Conservation (phyloP, 768 basidiomycete species). For the Austroboletus eburneus region DNA sequence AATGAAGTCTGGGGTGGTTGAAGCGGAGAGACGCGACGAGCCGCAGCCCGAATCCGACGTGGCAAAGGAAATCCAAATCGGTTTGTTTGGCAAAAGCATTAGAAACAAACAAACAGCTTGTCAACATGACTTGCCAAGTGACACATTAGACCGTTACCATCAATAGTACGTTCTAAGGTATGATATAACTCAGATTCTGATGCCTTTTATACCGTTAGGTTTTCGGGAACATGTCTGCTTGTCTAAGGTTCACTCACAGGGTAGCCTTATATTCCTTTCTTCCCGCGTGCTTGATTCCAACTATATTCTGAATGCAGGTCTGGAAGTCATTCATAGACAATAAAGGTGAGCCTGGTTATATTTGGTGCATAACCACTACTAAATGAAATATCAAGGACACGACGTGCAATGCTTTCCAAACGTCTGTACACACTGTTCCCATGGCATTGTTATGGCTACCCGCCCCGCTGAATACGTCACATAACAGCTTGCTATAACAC, state of each 20-base stretch:
- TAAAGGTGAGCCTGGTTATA: slow-evolving; percentile 46
- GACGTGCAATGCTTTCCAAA: slow-evolving; percentile 79
- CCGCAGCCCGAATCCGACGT: slow-evolving; percentile 1
- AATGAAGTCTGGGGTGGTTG: too few species aligned
- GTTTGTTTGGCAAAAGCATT: slow-evolving; percentile 28
- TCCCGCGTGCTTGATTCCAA: background rate
- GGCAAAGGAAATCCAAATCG: slow-evolving; percentile 3
- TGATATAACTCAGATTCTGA: too few species aligned
- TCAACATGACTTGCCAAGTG: background rate
- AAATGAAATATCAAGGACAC: slow-evolving; percentile 50
- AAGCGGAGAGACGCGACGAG: background rate
- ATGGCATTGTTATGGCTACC: background rate
- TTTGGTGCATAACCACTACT: background rate
- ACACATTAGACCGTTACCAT: too few species aligned
- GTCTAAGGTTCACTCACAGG: slow-evolving; percentile 64
- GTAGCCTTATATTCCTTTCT: slow-evolving; percentile 31
- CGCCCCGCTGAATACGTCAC: background rate
- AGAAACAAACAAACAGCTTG: slow-evolving; percentile 29
- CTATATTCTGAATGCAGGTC: slow-evolving; percentile 38
- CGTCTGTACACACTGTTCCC: slow-evolving; percentile 35
- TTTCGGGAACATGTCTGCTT: slow-evolving; percentile 48
- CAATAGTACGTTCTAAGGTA: background rate
- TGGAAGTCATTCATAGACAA: slow-evolving; percentile 80
- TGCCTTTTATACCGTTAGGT: background rate
- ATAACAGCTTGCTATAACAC: slow-evolving; percentile 55